Conservation (phyloP, 495 filamentous ascomycete genomes). For the Thermothielavioides terrestris region DNA sequence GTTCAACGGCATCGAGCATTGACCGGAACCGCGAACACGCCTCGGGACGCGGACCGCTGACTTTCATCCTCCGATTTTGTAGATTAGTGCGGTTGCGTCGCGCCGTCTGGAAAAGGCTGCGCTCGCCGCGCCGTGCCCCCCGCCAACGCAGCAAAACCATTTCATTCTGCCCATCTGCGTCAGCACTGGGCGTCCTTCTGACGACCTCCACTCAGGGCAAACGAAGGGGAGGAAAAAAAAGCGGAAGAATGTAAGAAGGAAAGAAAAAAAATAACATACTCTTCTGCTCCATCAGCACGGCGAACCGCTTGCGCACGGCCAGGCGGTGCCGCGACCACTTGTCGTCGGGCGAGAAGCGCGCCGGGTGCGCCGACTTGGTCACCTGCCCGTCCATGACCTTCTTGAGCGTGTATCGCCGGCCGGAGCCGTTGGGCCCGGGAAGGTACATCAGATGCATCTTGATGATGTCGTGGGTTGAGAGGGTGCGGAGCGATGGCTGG, state of each 20-base stretch:
- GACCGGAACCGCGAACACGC: too few relatives aligned
- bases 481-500: neutral
- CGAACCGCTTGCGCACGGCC: constrained; percentile 85
- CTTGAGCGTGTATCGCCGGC: constrained; percentile 69
- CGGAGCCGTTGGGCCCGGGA: constrained; percentile 62
- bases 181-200: too few relatives aligned
- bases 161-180: too few relatives aligned
- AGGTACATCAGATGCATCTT: constrained; percentile 85
- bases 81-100: too few relatives aligned
- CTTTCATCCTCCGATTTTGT: too few relatives aligned
- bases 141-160: too few relatives aligned
- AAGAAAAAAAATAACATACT: constrained; percentile 41
- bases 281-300: constrained; percentile 76
- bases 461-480: constrained; percentile 1
- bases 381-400: constrained; percentile 70
- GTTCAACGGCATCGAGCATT: too few relatives aligned
- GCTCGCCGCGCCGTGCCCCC: too few relatives aligned
- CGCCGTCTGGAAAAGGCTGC: too few relatives aligned
- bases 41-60: too few relatives aligned
- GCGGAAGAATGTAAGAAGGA: neutral
- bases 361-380: constrained; percentile 93
- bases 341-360: constrained; percentile 94
- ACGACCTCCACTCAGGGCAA: too few relatives aligned
- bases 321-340: constrained; percentile 94
- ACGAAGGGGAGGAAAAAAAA: neutral